A percentile compares a stretch with the other conserved stretches of the same genome.
These are phyloP conservation scores for Podospora australis DNA, from an alignment of 495 filamentous ascomycete species.

Conservation along the genomic window DNA sequence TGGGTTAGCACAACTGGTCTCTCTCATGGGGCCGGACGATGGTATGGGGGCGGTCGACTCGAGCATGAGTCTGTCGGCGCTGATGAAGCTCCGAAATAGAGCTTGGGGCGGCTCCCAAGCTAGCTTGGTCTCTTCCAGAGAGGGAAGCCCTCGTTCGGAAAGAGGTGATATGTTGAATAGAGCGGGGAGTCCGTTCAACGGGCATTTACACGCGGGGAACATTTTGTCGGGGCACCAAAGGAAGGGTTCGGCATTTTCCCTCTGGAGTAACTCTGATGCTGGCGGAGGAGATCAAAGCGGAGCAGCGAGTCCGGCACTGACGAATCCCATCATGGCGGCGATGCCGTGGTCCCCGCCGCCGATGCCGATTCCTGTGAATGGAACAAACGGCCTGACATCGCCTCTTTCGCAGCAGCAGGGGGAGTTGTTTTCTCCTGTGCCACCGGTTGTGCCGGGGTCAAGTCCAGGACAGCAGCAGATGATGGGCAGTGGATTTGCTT, in stretches of 20 bases:
- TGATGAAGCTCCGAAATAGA: conserved; percentile 64
- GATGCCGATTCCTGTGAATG: too few species aligned
- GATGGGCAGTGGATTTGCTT: neutral
- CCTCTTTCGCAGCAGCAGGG: conserved; percentile 1
- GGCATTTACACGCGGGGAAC: conserved; percentile 1
- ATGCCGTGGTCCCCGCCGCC: too few species aligned
- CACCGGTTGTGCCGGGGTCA: too few species aligned
- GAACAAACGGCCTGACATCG: too few species aligned
- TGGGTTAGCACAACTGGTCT: conserved; percentile 64
- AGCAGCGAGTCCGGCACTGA: conserved; percentile 1
- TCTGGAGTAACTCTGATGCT: conserved; percentile 5
- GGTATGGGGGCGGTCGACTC: too few species aligned
- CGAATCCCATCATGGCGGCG: neutral
- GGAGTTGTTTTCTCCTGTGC: neutral
- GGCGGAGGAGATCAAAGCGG: neutral
- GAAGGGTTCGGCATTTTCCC: conserved; percentile 5
- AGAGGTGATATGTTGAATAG: conserved; percentile 8
- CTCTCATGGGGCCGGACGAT: conserved; percentile 61
- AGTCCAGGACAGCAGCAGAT: too few species aligned
- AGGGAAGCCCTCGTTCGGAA: conserved; percentile 51
- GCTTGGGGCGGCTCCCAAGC: conserved; percentile 79
- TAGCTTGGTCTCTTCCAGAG: conserved; percentile 54
- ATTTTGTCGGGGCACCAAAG: conserved; percentile 9
- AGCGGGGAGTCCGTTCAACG: neutral
- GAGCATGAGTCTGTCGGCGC: conserved; percentile 59